phyloP scores from a whole-genome alignment of 495 filamentous ascomycete species.

The Penicillium taxi region DNA sequence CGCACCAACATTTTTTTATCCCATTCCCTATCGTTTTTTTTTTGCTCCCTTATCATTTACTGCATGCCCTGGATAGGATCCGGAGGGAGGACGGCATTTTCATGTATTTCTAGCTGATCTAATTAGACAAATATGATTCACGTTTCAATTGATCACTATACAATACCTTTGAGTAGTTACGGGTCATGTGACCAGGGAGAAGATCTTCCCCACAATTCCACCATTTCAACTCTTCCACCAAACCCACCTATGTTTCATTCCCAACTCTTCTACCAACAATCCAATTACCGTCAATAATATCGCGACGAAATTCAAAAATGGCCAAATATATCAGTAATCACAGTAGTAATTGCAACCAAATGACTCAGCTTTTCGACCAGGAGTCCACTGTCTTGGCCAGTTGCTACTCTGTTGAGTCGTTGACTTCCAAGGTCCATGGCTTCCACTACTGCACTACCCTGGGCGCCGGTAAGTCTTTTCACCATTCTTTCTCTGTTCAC shows the following conservation, averaged over 20 bases:
- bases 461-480: slow-evolving; percentile 53
- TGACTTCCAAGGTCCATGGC: slow-evolving; percentile 54
- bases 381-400: slow-evolving; percentile 68
- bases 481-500: not conserved
- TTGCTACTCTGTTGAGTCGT: slow-evolving; percentile 62
- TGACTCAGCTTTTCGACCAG: slow-evolving; percentile 43
- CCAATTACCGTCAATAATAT: slow-evolving; percentile 5
- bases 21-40: too few relatives aligned
- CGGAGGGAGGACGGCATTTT: too few relatives aligned
- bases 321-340: slow-evolving; percentile 56
- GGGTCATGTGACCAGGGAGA: too few relatives aligned
- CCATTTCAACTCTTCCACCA: too few relatives aligned
- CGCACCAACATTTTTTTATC: too few relatives aligned
- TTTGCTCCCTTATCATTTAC: too few relatives aligned
- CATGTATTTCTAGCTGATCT: too few relatives aligned
- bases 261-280: slow-evolving; percentile 2
- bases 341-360: slow-evolving; percentile 64
- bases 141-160: too few relatives aligned
- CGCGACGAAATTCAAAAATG: slow-evolving; percentile 21
- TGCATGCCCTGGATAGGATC: too few relatives aligned
- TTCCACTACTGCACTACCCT: slow-evolving; percentile 94
- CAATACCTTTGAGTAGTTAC: too few relatives aligned
- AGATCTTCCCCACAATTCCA: too few relatives aligned
- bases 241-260: slow-evolving; percentile 5
- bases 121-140: too few relatives aligned